Conservation (phyloP, 1,284 basidiomycete species). For the Melampsora americana region DNA sequence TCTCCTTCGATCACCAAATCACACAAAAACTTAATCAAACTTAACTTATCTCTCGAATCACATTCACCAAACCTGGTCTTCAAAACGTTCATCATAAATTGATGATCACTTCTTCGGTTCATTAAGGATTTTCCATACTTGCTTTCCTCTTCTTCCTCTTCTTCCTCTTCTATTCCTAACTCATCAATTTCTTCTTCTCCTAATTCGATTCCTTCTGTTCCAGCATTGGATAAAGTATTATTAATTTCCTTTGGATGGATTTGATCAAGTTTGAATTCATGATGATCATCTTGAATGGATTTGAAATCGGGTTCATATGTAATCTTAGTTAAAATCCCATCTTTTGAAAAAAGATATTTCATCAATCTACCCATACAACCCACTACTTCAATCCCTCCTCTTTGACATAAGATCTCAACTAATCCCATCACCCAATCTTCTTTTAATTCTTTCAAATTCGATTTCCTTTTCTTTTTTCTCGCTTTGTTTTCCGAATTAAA, state of each 20-base stretch:
- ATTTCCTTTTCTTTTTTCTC: too few relatives aligned
- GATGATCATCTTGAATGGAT: background rate
- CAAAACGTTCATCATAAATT: slow-evolving; percentile 16
- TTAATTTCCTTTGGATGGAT: background rate
- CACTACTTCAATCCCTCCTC: slow-evolving; percentile 33
- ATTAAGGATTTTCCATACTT: slow-evolving; percentile 25
- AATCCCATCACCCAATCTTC: slow-evolving; percentile 38
- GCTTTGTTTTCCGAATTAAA: too few relatives aligned
- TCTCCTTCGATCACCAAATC: slow-evolving; percentile 23
- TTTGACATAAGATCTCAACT: slow-evolving; percentile 25
- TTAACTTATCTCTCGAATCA: slow-evolving; percentile 7
- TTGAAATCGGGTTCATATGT: background rate
- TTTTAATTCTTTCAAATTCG: slow-evolving; percentile 3
- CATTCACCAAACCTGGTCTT: background rate
- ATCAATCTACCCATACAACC: slow-evolving; percentile 22
- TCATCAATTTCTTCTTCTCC: slow-evolving; percentile 20
- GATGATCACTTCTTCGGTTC: slow-evolving; percentile 1
- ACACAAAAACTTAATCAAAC: slow-evolving; percentile 21
- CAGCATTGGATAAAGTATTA: slow-evolving; percentile 9
- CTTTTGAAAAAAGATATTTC: slow-evolving; percentile 20
- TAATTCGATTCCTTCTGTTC: background rate
- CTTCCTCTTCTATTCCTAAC: slow-evolving; percentile 1
- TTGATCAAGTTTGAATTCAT: background rate
- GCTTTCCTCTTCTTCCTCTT: slow-evolving; percentile 12
- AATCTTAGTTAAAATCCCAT: slow-evolving; percentile 2